Conservation (phyloP, 2,329 filamentous ascomycete species). For the Scopulariopsis brevicaulis region DNA sequence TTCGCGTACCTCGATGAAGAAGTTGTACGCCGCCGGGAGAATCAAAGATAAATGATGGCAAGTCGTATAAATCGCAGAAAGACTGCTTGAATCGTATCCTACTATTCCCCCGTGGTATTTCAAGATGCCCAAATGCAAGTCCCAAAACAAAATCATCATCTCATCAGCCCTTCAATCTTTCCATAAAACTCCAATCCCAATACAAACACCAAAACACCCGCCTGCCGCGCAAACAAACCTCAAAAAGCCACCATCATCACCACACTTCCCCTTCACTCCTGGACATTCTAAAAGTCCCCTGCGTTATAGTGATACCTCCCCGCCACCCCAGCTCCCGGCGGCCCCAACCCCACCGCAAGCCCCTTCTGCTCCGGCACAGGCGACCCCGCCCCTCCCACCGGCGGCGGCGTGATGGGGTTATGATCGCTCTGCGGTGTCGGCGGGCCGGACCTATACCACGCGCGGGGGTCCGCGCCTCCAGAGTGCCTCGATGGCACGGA, state of each 20-base stretch:
- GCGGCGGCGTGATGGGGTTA: slow-evolving; percentile 3
- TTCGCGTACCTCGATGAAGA: too few species aligned
- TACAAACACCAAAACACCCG: too few species aligned
- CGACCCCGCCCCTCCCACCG: slow-evolving; percentile 20
- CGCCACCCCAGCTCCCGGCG: slow-evolving; percentile 7
- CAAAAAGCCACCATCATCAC: background rate
- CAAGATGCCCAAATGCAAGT: too few species aligned
- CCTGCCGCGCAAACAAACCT: background rate
- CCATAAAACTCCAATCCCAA: too few species aligned
- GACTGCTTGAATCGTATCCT: too few species aligned
- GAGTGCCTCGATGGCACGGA: slow-evolving; percentile 13
- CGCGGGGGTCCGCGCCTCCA: slow-evolving; percentile 7
- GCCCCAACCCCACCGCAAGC: slow-evolving; percentile 27
- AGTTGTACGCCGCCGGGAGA: too few species aligned
- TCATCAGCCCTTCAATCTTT: too few species aligned
- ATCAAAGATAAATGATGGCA: too few species aligned
- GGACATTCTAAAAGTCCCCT: slow-evolving; percentile 20
- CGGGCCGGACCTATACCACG: slow-evolving; percentile 12
- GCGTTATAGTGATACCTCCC: slow-evolving; percentile 24
- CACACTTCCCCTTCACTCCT: background rate
- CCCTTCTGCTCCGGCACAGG: slow-evolving; percentile 27
- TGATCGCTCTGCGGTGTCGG: slow-evolving; percentile 5
- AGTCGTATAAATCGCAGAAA: too few species aligned
- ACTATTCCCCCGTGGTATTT: too few species aligned
- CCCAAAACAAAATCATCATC: too few species aligned